phyloP scores from a whole-genome alignment of 768 basidiomycete species.

The Jaapia argillacea region DNA sequence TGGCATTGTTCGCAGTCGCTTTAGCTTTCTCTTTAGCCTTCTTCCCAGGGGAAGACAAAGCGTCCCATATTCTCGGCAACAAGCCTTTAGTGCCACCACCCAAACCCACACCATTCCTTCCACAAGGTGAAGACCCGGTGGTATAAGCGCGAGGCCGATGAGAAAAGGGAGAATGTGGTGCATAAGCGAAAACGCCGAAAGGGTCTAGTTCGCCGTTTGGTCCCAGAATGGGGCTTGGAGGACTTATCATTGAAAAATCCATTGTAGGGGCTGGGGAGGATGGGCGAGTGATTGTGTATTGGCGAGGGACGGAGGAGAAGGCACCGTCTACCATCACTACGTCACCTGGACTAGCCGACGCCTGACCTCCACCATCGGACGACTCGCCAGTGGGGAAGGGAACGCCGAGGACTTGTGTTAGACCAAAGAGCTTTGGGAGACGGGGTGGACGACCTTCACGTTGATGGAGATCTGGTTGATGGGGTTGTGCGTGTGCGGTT shows the following conservation, averaged over 20 bases:
- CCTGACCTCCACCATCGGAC: too few species aligned
- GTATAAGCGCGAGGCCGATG: too few species aligned
- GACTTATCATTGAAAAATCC: constrained; percentile 37
- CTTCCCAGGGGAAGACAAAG: constrained; percentile 25
- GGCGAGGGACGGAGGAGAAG: constrained; percentile 16
- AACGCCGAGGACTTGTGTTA: too few species aligned
- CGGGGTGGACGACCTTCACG: too few species aligned
- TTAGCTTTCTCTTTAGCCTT: constrained; percentile 24
- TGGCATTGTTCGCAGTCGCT: constrained; percentile 7
- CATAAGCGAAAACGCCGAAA: constrained; percentile 12
- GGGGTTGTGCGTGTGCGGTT: too few species aligned
- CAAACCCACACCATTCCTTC: constrained; percentile 6
- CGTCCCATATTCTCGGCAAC: constrained; percentile 30
- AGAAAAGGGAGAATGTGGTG: not conserved
- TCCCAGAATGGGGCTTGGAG: constrained; percentile 21
- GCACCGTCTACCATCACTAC: constrained; percentile 19
- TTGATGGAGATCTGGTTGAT: too few species aligned
- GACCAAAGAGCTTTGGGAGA: too few species aligned
- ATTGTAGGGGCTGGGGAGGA: constrained; percentile 34
- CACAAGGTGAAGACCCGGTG: constrained; percentile 2
- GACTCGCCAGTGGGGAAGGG: too few species aligned
- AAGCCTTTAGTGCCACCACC: constrained; percentile 21
- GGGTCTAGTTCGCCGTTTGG: constrained; percentile 8
- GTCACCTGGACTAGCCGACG: too few species aligned
- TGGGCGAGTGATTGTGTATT: constrained; percentile 24